Evolutionary conservation across 805 yeast genomes (phyloP).

Genomic region (Saturnispora serradocipensis): DNA sequence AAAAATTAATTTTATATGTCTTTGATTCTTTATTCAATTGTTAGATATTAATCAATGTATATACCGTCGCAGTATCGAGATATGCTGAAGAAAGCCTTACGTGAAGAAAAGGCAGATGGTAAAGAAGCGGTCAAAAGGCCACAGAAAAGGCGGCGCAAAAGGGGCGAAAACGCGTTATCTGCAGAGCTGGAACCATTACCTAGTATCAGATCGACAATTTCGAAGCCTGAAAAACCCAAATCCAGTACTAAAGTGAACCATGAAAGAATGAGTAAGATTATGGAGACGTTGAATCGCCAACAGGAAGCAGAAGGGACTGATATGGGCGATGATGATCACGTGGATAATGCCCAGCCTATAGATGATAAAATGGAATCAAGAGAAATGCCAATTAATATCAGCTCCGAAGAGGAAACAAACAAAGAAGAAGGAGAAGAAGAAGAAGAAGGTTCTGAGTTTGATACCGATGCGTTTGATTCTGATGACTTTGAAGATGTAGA

Average conservation of each 20-base stretch:
- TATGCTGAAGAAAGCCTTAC: conserved; percentile 1
- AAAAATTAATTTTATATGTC: not conserved
- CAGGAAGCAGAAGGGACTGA: not conserved
- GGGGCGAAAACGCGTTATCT: not conserved
- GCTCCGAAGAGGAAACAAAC: not conserved
- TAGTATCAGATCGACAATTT: not conserved
- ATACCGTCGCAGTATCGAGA: conserved; percentile 8
- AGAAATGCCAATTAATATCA: not conserved
- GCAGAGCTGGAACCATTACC: not conserved
- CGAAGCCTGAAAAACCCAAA: not conserved
- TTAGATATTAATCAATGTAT: not conserved
- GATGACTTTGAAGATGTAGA: conserved; percentile 36
- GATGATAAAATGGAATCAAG: not conserved
- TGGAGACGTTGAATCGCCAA: not conserved
- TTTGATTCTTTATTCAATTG: not conserved
- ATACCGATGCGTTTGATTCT: conserved; percentile 27
- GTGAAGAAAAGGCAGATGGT: not conserved
- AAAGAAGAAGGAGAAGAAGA: not conserved
- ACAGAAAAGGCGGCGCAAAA: conserved; percentile 5
- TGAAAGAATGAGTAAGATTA: not conserved
- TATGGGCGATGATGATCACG: not conserved
- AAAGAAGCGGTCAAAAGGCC: not conserved
- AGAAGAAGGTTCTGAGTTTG: not conserved
- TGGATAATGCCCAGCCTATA: not conserved
- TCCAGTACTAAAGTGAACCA: not conserved